These are phyloP conservation scores for Arthrinium phaeospermum DNA, from an alignment of 2,329 filamentous ascomycete genomes.

Conservation along the genomic window DNA sequence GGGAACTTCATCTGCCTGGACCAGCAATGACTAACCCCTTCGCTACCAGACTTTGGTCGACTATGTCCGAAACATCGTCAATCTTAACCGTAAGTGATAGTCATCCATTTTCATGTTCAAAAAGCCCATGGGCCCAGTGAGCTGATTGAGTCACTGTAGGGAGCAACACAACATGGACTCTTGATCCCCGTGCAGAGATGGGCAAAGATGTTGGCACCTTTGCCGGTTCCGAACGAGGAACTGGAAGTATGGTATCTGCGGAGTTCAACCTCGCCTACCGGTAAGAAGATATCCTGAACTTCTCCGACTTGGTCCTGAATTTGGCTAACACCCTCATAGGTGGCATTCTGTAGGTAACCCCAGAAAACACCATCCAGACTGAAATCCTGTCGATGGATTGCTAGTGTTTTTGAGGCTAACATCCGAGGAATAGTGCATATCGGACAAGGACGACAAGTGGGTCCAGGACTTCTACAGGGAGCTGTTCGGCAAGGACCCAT, in stretches of 20 bases:
- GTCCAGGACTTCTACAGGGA: conserved; percentile 71
- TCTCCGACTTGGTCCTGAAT: too few relatives aligned
- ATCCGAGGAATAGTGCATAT: conserved; percentile 57
- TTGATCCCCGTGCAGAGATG: conserved; percentile 77
- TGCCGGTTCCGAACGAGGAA: conserved; percentile 68
- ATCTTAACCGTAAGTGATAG: conserved; percentile 60
- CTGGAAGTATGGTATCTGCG: conserved; percentile 82
- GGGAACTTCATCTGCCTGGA: neutral
- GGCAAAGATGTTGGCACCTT: conserved; percentile 59
- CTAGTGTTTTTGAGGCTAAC: too few relatives aligned
- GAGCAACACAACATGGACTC: conserved; percentile 77
- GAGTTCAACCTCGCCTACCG: conserved; percentile 91
- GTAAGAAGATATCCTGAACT: conserved; percentile 40
- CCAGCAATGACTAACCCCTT: neutral
- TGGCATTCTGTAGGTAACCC: conserved; percentile 17
- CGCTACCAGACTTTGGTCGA: conserved; percentile 16
- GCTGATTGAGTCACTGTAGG: neutral
- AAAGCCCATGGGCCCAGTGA: neutral
- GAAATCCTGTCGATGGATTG: too few relatives aligned
- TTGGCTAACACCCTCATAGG: neutral
- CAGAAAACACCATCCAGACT: neutral
- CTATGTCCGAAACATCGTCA: conserved; percentile 76
- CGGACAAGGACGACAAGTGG: conserved; percentile 79
- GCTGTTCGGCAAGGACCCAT: conserved; percentile 65
- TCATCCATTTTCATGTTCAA: too few relatives aligned